Base-by-base conservation (phyloP, 2,329 filamentous ascomycete genomes). In the Fusarium nematophilum region DNA sequence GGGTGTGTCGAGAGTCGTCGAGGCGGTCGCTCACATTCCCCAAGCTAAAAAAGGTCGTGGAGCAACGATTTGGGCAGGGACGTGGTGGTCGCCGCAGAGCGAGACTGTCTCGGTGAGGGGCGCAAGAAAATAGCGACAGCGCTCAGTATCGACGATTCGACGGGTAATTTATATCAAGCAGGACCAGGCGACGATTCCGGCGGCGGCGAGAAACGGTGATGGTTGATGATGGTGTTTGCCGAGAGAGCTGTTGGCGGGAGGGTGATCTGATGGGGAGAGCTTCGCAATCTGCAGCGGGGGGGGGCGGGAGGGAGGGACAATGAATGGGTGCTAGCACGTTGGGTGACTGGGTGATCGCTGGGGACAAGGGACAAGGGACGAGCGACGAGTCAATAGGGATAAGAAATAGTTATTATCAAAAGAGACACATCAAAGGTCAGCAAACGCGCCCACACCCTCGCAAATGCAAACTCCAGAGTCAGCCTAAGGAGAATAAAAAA, bases 21-120 rank as follows among this genome's bases (percentile, higher is more conserved):
- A 54, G 36, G 44, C 39, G 31, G 62, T 57, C 40, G 55, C 48
- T 68, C 65, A 65, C 66, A 69, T 69, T 68, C 55, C 66, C 62
- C 62, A 38, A 56, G 55, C 39, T 43, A 51, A 30, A 31, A 31
- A 25, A 47, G 43, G 53, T 50, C 39, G 49, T 52, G 29, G 17
- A 62, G 43, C 40, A 59, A 53, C 49, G 48, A 62, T 64, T 21
- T 64, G 60, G 60, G 52, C 60, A 64, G 50, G n/a, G 45, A 61
- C 36, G 55, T 49, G 40, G 31, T 49, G 21, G 47, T 37, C 27
- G 55, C 26, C 50, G 36, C 48, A 50, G 40, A 50, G 27, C 23
- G 43, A 57, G 27, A 17, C 33, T 43, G 30, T 21, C 38, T 52
- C 51, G 53, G 64, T 56, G 43, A 17, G 36, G 33, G 52, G 48